phyloP scores from a whole-genome alignment of 2,329 filamentous ascomycete species.

The Drechslera avenae region DNA sequence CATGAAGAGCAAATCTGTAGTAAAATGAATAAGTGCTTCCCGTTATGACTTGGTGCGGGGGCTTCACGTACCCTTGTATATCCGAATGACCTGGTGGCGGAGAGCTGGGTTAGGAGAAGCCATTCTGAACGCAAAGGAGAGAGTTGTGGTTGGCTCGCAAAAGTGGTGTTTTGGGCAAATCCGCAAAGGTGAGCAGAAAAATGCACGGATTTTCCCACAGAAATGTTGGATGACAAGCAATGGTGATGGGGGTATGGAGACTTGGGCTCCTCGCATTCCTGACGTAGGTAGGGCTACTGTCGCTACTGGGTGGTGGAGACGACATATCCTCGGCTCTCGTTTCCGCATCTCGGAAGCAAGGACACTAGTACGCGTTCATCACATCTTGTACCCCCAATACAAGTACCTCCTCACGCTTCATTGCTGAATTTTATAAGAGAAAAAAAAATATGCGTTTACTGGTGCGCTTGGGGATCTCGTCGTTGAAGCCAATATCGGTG shows the following conservation, averaged over 20 bases:
- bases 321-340: slow-evolving; percentile 22
- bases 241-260: slow-evolving; percentile 2
- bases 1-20: slow-evolving; percentile 77
- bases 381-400: background rate
- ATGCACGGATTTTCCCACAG: background rate
- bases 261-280: slow-evolving; percentile 6
- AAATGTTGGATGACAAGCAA: background rate
- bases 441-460: slow-evolving; percentile 30
- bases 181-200: background rate
- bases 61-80: slow-evolving; percentile 77
- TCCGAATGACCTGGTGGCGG: slow-evolving; percentile 76
- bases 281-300: slow-evolving; percentile 1
- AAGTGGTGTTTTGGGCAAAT: background rate
- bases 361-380: too few species aligned
- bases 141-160: background rate
- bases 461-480: slow-evolving; percentile 18
- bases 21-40: background rate
- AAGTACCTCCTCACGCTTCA: background rate
- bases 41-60: background rate
- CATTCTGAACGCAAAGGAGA: slow-evolving; percentile 20
- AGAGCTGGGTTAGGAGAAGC: slow-evolving; percentile 60
- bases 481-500: background rate
- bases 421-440: background rate
- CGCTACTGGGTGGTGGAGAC: background rate
- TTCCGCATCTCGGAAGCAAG: slow-evolving; percentile 13